These are phyloP conservation scores for Gracilariopsis chorda DNA, from an alignment of 23 red algal species.

Conservation along the genomic window DNA sequence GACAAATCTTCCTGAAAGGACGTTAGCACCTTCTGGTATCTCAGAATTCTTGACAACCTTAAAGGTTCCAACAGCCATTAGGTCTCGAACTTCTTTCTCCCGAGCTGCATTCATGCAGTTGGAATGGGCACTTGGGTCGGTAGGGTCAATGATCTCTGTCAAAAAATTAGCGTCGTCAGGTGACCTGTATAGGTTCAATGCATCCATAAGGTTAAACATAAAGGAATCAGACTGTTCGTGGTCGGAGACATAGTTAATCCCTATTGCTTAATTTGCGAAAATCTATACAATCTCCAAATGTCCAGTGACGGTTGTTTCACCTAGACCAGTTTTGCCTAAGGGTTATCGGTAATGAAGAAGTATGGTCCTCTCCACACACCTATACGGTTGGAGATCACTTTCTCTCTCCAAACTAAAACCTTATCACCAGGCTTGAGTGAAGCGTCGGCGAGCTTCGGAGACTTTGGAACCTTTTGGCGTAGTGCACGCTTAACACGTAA, in stretches of 20 bases:
- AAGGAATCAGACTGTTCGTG: background rate
- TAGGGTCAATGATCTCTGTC: background rate
- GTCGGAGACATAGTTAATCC: background rate
- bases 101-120: background rate
- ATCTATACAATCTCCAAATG: too few species aligned
- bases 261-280: too few species aligned
- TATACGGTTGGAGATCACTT: background rate
- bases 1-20: background rate
- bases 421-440: background rate
- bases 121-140: background rate
- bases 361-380: background rate
- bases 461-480: background rate
- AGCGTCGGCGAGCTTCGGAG: too few species aligned
- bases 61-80: background rate
- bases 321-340: background rate
- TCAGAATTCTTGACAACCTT: background rate
- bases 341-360: background rate
- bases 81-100: background rate
- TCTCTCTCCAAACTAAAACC: background rate
- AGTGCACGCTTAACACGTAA: background rate
- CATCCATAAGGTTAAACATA: background rate
- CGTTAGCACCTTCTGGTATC: background rate
- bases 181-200: background rate
- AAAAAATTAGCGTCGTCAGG: background rate
- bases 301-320: background rate